Percentiles rank a stretch among this genome's conserved stretches.
Evolutionary conservation across 768 basidiomycete species (phyloP).

Genomic region (Tricholoma saponaceum): DNA sequence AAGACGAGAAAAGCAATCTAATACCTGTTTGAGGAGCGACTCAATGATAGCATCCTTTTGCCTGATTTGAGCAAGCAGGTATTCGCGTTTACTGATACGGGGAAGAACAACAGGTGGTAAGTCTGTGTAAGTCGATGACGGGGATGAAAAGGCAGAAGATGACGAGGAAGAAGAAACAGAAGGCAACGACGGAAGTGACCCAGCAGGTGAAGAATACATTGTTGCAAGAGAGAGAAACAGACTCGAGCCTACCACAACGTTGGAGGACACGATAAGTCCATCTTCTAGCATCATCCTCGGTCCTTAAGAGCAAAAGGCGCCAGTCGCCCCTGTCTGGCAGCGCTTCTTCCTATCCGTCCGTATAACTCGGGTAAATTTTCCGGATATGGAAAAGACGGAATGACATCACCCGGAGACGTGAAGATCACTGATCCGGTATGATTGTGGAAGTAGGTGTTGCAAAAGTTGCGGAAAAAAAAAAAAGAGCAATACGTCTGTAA

Average conservation of each 20-base stretch:
- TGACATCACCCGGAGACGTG: slow-evolving; percentile 6
- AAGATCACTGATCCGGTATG: slow-evolving; percentile 11
- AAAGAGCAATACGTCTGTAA: slow-evolving; percentile 13
- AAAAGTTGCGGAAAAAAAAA: slow-evolving; percentile 12
- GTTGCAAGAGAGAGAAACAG: neutral
- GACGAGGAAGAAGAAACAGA: slow-evolving; percentile 18
- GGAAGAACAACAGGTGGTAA: slow-evolving; percentile 34
- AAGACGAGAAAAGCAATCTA: neutral
- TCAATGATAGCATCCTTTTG: slow-evolving; percentile 89
- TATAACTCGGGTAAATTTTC: slow-evolving; percentile 3
- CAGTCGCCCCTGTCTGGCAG: slow-evolving; percentile 4
- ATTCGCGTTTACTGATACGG: slow-evolving; percentile 73
- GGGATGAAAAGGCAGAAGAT: slow-evolving; percentile 23
- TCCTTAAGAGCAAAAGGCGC: slow-evolving; percentile 10
- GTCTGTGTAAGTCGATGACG: slow-evolving; percentile 31
- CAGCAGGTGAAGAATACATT: slow-evolving; percentile 19
- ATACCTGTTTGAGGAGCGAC: slow-evolving; percentile 76
- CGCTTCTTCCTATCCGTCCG: slow-evolving; percentile 4
- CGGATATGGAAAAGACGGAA: slow-evolving; percentile 11
- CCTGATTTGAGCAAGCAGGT: slow-evolving; percentile 77
- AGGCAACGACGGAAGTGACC: slow-evolving; percentile 14
- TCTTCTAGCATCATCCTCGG: neutral
- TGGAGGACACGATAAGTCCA: neutral
- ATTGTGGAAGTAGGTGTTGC: neutral
- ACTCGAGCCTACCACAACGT: slow-evolving; percentile 3